phyloP scores from a whole-genome alignment of 129 eudicot species.

The Pulicaria dysenterica region DNA sequence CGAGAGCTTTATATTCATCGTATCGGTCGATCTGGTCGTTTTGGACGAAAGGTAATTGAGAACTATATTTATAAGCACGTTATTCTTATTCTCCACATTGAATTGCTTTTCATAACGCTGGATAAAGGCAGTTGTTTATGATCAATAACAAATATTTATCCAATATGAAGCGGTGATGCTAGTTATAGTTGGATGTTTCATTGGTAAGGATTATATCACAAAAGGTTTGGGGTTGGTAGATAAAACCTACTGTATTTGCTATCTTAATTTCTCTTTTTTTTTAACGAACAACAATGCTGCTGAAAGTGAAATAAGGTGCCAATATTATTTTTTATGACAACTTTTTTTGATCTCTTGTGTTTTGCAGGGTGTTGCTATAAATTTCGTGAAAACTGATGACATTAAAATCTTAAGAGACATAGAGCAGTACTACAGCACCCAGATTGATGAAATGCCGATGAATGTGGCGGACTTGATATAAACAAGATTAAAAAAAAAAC shows the following conservation, averaged over 20 bases:
- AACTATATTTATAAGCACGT: neutral
- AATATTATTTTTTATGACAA: neutral
- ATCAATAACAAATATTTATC: neutral
- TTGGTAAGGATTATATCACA: neutral
- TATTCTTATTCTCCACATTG: neutral
- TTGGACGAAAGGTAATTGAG: conserved; percentile 86
- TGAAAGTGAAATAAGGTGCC: too few species aligned
- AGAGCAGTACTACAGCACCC: conserved; percentile 97
- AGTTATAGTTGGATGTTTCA: neutral
- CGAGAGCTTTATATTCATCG: conserved; percentile 97
- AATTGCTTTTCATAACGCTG: neutral
- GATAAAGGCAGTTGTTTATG: neutral
- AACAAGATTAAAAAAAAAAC: neutral
- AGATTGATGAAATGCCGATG: conserved; percentile 98
- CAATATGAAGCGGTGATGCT: neutral
- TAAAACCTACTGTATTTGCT: neutral
- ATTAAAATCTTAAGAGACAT: conserved; percentile 89
- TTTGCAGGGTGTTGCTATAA: conserved; percentile 98
- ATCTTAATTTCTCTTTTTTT: neutral
- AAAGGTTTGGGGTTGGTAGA: neutral
- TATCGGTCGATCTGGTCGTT: conserved; percentile 98
- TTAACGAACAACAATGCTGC: too few species aligned
- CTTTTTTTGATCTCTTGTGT: neutral
- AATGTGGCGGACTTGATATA: conserved; percentile 89
- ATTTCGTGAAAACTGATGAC: conserved; percentile 90